These are phyloP conservation scores for Hippophae gyantsensis DNA, from an alignment of 306 rosid genomes.

Conservation along the genomic window DNA sequence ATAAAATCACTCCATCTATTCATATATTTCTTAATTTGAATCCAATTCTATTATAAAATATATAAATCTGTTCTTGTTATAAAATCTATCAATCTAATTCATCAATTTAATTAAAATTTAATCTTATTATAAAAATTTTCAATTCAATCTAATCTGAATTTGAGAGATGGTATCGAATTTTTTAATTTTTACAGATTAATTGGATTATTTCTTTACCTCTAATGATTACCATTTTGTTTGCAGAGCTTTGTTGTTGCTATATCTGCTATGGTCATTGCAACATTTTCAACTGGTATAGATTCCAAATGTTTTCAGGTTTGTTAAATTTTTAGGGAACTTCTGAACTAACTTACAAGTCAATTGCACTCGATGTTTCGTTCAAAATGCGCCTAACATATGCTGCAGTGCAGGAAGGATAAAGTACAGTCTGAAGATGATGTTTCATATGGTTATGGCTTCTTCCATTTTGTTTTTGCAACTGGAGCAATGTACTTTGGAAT, in stretches of 20 bases:
- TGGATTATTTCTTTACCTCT: no score
- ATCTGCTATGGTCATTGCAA: constrained; percentile 75
- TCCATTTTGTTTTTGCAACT: constrained; percentile 88
- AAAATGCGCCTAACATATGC: constrained; percentile 20
- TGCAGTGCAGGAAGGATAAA: constrained; percentile 62
- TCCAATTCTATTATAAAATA: no score
- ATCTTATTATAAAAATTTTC: no score
- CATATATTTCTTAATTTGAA: no score
- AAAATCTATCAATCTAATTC: no score
- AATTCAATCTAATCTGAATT: no score
- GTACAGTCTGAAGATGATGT: constrained; percentile 60
- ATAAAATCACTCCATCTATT: no score
- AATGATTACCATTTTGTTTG: neutral
- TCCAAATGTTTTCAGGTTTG: constrained; percentile 86
- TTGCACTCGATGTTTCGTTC: constrained; percentile 13
- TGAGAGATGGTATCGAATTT: no score
- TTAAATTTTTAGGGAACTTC: constrained; percentile 17
- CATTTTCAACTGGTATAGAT: constrained; percentile 95
- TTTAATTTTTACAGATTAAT: no score
- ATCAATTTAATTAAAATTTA: no score
- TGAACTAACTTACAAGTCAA: neutral
- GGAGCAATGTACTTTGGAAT: constrained; percentile 99
- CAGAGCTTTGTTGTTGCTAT: constrained; percentile 90
- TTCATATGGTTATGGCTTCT: constrained; percentile 97
- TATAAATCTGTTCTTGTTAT: no score